phyloP scores from a whole-genome alignment of 108 stramenopile species.

The Discostella stelligeroides region DNA sequence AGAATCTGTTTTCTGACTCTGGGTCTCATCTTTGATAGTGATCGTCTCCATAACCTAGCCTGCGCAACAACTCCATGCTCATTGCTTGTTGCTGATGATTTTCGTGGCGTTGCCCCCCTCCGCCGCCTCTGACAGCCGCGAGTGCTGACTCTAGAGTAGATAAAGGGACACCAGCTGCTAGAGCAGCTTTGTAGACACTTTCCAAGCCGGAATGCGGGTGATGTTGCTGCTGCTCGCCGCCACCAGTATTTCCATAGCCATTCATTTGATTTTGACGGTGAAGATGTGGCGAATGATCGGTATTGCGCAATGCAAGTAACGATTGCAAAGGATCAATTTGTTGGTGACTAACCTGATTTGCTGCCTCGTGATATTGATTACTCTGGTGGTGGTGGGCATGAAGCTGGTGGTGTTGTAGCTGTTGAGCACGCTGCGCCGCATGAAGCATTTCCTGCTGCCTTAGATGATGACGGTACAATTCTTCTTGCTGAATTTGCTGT shows the following conservation, averaged over 20 bases:
- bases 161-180: slow-evolving; percentile 26
- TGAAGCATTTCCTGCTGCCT: slow-evolving; percentile 35
- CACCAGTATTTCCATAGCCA: slow-evolving; percentile 10
- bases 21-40: slow-evolving; percentile 26
- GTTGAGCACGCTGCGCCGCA: slow-evolving; percentile 28
- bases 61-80: slow-evolving; percentile 31
- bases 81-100: slow-evolving; percentile 19
- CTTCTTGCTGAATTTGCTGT: slow-evolving; percentile 20
- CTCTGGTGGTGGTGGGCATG: slow-evolving; percentile 16
- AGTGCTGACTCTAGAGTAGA: slow-evolving; percentile 32
- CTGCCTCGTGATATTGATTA: not conserved
- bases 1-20: not conserved
- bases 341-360: slow-evolving; percentile 7
- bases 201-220: slow-evolving; percentile 33
- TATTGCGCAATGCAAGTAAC: slow-evolving; percentile 25
- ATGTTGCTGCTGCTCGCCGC: slow-evolving; percentile 9
- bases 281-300: slow-evolving; percentile 11
- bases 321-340: slow-evolving; percentile 30
- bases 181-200: slow-evolving; percentile 30
- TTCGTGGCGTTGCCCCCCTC: slow-evolving; percentile 8
- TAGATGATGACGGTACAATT: slow-evolving; percentile 24
- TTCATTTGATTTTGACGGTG: slow-evolving; percentile 2
- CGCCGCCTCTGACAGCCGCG: slow-evolving; percentile 8
- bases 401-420: slow-evolving; percentile 27
- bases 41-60: slow-evolving; percentile 23